phyloP scores from a whole-genome alignment of 805 yeast species.

The Cyberlindnera subsufficiens region DNA sequence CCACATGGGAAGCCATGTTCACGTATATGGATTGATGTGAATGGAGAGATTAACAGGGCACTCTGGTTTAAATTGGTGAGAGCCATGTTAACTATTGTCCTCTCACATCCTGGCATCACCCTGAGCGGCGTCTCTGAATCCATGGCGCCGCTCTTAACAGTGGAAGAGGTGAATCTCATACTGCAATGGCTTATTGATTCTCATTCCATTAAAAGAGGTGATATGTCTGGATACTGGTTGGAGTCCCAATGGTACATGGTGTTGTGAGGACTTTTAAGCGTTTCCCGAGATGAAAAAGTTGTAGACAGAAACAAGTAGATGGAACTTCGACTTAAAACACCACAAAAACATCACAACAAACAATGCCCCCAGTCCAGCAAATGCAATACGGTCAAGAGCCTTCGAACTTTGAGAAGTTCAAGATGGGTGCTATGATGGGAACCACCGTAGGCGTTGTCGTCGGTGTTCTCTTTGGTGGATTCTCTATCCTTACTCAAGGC shows the following conservation, averaged over 20 bases:
- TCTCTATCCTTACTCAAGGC: slow-evolving; percentile 84
- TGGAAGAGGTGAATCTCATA: slow-evolving; percentile 31
- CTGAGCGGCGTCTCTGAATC: slow-evolving; percentile 14
- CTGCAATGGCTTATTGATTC: slow-evolving; percentile 42
- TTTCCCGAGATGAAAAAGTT: no score
- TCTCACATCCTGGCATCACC: slow-evolving; percentile 52
- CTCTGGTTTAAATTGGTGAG: slow-evolving; percentile 58
- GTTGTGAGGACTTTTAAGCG: neutral
- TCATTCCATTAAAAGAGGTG: slow-evolving; percentile 29
- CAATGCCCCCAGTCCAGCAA: slow-evolving; percentile 57
- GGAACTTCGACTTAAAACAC: neutral
- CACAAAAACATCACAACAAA: neutral
- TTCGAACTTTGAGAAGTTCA: slow-evolving; percentile 90
- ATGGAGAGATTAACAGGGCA: slow-evolving; percentile 49
- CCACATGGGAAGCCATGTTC: slow-evolving; percentile 61
- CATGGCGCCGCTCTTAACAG: slow-evolving; percentile 14
- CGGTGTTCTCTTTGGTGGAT: slow-evolving; percentile 92
- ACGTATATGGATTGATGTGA: slow-evolving; percentile 64
- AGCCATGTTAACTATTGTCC: slow-evolving; percentile 38
- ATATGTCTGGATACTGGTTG: slow-evolving; percentile 37
- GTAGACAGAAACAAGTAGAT: neutral
- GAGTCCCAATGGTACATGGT: slow-evolving; percentile 40
- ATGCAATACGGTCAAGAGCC: slow-evolving; percentile 56
- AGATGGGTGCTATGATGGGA: slow-evolving; percentile 99
- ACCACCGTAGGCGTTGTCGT: slow-evolving; percentile 79